A percentile compares a stretch with the other conserved stretches of the same genome.
These are phyloP conservation scores for Scalesia atractyloides DNA, from an alignment of 129 eudicot species.

Conservation along the genomic window DNA sequence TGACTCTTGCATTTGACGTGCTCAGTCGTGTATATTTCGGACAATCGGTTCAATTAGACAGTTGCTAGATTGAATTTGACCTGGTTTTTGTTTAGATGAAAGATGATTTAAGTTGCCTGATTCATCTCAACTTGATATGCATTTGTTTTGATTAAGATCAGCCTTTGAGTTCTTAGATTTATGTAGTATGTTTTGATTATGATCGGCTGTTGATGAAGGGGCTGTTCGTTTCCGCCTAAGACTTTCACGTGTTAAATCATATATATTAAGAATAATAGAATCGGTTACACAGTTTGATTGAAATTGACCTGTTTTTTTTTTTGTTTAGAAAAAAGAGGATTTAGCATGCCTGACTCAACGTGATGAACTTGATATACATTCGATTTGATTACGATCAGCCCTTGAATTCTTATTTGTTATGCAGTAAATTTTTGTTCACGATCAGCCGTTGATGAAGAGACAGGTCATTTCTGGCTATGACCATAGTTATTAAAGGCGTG, in stretches of 20 bases:
- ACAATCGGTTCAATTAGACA: background rate
- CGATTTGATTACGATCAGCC: background rate
- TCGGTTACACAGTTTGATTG: background rate
- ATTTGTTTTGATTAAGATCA: background rate
- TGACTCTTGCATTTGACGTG: constrained; percentile 5
- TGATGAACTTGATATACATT: background rate
- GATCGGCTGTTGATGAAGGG: background rate
- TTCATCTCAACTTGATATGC: background rate
- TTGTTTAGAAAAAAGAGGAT: background rate
- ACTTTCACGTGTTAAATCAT: background rate
- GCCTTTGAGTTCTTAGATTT: background rate
- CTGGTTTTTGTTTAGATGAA: background rate
- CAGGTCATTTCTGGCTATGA: too few species aligned
- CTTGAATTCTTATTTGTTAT: constrained; percentile 1
- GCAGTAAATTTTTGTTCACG: background rate
- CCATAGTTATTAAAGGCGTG: too few species aligned
- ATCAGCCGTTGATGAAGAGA: background rate
- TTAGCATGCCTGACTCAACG: background rate
- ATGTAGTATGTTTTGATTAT: background rate
- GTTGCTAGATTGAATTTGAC: background rate
- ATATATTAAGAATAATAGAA: background rate
- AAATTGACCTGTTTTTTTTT: background rate
- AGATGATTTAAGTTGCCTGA: background rate
- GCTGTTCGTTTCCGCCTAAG: background rate
- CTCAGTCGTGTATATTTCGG: background rate